Conservation (phyloP, 2,329 filamentous ascomycete species). For the Fusarium liriodendri region DNA sequence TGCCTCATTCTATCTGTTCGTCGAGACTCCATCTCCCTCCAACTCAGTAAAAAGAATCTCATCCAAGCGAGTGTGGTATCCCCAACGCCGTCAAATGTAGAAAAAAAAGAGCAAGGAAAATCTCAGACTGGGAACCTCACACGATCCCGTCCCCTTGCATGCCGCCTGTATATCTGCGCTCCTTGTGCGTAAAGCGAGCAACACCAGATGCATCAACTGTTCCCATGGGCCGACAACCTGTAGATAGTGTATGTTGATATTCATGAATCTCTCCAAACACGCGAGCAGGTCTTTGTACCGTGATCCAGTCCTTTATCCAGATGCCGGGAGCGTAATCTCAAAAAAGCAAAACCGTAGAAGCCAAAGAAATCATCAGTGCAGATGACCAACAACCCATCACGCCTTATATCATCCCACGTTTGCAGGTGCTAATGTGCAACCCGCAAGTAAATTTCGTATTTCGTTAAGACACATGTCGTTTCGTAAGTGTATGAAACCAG, state of each 20-base stretch:
- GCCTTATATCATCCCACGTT: constrained; percentile 44
- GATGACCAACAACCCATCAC: constrained; percentile 32
- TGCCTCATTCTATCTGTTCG: constrained; percentile 36
- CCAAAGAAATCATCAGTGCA: constrained; percentile 19
- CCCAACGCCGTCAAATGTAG: constrained; percentile 40
- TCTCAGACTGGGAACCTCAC: constrained; percentile 20
- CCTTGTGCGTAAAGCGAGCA: constrained; percentile 39
- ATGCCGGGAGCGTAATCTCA: constrained; percentile 33
- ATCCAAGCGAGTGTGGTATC: constrained; percentile 44
- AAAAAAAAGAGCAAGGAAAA: constrained; percentile 11
- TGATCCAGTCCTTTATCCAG: constrained; percentile 28
- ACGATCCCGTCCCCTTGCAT: constrained; percentile 36
- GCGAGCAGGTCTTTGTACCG: constrained; percentile 36
- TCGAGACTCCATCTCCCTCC: constrained; percentile 15
- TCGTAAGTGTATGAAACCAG: constrained; percentile 44
- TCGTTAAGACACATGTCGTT: constrained; percentile 50
- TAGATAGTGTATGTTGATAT: constrained; percentile 4
- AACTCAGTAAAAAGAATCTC: neutral
- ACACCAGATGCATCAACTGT: constrained; percentile 17
- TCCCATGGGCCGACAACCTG: constrained; percentile 21
- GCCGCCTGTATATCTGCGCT: constrained; percentile 36
- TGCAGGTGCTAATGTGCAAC: constrained; percentile 37
- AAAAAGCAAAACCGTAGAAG: constrained; percentile 15
- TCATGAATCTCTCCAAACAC: constrained; percentile 17
- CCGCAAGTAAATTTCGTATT: constrained; percentile 44